Evolutionary conservation across 306 rosid genomes (phyloP), one percentile per base, ranked within the genome.

Genomic region (Purshia tridentata): DNA sequence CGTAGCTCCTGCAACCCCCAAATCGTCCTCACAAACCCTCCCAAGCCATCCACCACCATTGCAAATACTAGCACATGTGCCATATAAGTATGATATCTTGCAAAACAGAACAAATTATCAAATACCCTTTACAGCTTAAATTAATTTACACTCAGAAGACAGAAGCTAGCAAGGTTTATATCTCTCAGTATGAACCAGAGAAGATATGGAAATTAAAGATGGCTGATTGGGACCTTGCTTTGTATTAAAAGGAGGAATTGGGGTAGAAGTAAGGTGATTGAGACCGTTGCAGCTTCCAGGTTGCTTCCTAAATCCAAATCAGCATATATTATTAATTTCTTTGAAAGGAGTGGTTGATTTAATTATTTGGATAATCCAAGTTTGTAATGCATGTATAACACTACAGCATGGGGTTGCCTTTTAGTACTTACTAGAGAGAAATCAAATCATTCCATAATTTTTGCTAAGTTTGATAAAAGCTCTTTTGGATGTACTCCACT

Each of bases 1-100:
- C 93, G 84, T 5, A 86, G 81, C 80, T 87, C 90, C 70, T 83
- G 97, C 46, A 89, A 78, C 11, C 78, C 79, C 93, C 96, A 89
- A 22, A 86, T 65, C 37, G 96, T 87, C 66, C 78, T 74, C 4
- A 81, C 76, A 72, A 91, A 80, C 67, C 47, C 19, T 49, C 62
- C 60, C 66, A 86, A 55, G 7, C 88, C 85, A 37, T 83, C 72
- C 7, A 81, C 72, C 80, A 81, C 76, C 86, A 65, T 73, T 35
- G 80, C 50, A 0, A 23, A 23, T 23, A 23, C 29, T 5, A 86
- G 10, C 67, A 86, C 64, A 74, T 74, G 81, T 2, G 83, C 82
- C 87, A 89, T 85, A 40, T 55, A 39, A 23, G 29, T 53, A n/a
- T 18, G 49, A 39, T 4, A 29, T 8, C 12, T 7, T 18, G 16